A percentile compares a stretch with the other conserved stretches of the same genome.
phyloP scores from a whole-genome alignment of 148 eudicot genomes.

The Tetragonia tetragonoides region DNA sequence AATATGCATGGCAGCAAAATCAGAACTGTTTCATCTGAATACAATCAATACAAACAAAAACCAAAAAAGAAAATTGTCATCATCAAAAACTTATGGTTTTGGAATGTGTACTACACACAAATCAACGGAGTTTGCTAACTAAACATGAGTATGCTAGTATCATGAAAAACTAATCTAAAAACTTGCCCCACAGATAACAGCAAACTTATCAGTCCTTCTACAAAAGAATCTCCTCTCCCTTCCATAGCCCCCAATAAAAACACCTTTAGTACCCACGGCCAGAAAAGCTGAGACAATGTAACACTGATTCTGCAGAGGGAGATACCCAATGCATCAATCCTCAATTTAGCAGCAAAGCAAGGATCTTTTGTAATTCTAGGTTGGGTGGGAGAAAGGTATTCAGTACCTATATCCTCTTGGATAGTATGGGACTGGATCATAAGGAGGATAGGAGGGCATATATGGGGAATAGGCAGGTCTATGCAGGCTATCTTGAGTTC shows the following conservation, averaged over 20 bases:
- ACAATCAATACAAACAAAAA: no score
- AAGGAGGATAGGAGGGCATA: slow-evolving; percentile 65
- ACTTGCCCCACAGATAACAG: neutral
- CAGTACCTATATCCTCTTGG: slow-evolving; percentile 59
- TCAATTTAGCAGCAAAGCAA: slow-evolving; percentile 5
- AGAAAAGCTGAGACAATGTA: neutral
- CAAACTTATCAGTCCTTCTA: neutral
- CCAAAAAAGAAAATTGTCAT: neutral
- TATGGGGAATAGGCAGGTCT: slow-evolving; percentile 65
- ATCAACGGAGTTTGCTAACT: neutral
- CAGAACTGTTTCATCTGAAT: neutral
- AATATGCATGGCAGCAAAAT: neutral
- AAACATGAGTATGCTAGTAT: neutral
- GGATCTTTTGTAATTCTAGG: slow-evolving; percentile 3
- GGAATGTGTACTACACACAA: neutral
- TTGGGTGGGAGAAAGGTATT: neutral
- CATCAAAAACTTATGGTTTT: neutral
- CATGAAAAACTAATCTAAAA: neutral
- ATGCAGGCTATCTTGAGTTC: slow-evolving; percentile 41
- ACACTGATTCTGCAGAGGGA: neutral
- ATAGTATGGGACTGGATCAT: slow-evolving; percentile 49
- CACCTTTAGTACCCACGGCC: neutral
- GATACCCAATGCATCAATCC: neutral
- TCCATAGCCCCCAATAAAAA: neutral
- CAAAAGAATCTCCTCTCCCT: neutral